phyloP scores from a whole-genome alignment of 257 asterid genomes.

The Solanum paucissectum region DNA sequence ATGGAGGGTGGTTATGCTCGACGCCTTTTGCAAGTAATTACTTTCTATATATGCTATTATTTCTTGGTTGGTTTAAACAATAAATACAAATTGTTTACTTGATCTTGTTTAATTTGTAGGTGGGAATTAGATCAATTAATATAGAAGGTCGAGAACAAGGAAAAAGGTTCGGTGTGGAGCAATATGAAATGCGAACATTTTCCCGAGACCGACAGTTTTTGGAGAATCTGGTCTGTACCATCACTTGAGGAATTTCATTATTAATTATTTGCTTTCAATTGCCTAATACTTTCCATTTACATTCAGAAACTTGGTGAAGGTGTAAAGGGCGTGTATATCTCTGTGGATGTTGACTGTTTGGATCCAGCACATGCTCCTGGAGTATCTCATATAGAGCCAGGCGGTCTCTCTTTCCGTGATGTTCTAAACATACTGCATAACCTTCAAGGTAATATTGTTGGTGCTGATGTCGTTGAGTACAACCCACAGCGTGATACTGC shows the following conservation, averaged over 20 bases:
- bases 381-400: constrained; percentile 97
- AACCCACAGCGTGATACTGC: constrained; percentile 97
- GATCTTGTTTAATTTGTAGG: constrained; percentile 42
- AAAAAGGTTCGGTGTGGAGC: constrained; percentile 95
- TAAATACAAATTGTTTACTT: not conserved
- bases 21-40: constrained; percentile 70
- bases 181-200: constrained; percentile 92
- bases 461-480: constrained; percentile 95
- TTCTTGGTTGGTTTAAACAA: not conserved
- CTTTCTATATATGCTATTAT: not conserved
- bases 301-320: constrained; percentile 96
- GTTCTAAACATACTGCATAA: constrained; percentile 89
- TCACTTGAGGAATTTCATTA: not conserved
- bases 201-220: constrained; percentile 58
- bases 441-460: constrained; percentile 84
- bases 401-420: constrained; percentile 96
- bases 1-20: constrained; percentile 99
- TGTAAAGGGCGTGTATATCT: constrained; percentile 87
- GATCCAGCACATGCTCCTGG: constrained; percentile 99
- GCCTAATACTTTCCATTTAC: not conserved
- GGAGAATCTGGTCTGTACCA: constrained; percentile 66
- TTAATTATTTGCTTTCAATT: not conserved
- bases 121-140: constrained; percentile 87
- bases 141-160: constrained; percentile 98
- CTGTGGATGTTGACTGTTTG: constrained; percentile 78